These are phyloP conservation scores for Cercophora sp. DNA, from an alignment of 495 filamentous ascomycete genomes.

Conservation along the genomic window DNA sequence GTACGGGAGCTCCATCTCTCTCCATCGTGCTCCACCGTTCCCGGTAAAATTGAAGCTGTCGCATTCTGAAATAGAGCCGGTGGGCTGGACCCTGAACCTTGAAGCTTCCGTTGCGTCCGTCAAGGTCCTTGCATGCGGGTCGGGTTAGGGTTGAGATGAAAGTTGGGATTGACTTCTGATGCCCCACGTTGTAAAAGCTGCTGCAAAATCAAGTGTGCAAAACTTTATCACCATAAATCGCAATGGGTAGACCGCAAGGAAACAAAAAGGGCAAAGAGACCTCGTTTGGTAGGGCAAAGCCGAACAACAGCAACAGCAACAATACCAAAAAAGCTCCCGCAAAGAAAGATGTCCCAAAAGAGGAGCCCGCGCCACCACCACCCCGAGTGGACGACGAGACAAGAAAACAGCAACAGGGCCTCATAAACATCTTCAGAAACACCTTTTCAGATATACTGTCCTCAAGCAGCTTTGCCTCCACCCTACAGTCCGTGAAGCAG, in stretches of 20 bases:
- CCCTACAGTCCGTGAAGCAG: constrained; percentile 75
- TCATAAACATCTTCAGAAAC: constrained; percentile 72
- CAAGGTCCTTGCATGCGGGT: not conserved
- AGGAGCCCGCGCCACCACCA: not conserved
- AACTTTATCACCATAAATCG: not conserved
- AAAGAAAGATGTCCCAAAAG: constrained; percentile 3
- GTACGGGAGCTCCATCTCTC: not conserved
- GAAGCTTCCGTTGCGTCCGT: not conserved
- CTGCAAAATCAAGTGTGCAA: not conserved
- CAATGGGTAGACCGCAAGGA: not conserved
- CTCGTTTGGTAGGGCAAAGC: not conserved
- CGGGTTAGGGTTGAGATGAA: constrained; percentile 1
- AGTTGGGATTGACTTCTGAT: not conserved
- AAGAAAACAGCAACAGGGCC: constrained; percentile 58
- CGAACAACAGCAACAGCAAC: not conserved
- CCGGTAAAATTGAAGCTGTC: constrained; percentile 1
- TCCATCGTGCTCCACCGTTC: constrained; percentile 1
- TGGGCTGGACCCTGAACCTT: constrained; percentile 3
- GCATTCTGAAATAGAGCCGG: constrained; percentile 1
- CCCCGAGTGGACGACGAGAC: constrained; percentile 9
- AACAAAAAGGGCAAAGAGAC: not conserved
- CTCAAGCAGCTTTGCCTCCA: constrained; percentile 31
- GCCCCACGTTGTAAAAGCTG: not conserved
- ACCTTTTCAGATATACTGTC: constrained; percentile 50
- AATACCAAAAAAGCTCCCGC: not conserved